Conservation (phyloP, 192 early-diverging fungal species). For the Umbelopsis sp. region DNA sequence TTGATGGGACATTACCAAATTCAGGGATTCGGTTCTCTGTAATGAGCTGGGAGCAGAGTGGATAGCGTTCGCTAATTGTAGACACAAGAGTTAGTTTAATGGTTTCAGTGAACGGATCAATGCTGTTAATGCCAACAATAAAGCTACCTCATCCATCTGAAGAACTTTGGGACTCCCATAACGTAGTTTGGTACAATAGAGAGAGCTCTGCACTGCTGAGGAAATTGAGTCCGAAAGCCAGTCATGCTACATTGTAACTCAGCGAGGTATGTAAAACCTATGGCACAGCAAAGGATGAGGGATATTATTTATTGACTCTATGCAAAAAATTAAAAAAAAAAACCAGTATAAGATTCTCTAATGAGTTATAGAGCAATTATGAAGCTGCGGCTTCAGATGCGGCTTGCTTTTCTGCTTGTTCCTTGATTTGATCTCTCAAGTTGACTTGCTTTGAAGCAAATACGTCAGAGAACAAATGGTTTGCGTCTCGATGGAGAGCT, state of each 20-base stretch:
- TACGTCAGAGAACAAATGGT: slow-evolving; percentile 79
- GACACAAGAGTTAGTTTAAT: not conserved
- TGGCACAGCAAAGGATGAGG: too few species aligned
- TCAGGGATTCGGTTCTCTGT: slow-evolving; percentile 91
- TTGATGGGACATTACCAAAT: slow-evolving; percentile 63
- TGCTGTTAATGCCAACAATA: not conserved
- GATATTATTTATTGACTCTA: too few species aligned
- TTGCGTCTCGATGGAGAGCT: slow-evolving; percentile 84
- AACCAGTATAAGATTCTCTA: too few species aligned
- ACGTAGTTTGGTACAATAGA: not conserved
- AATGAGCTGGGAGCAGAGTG: slow-evolving; percentile 89
- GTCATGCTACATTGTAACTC: too few species aligned
- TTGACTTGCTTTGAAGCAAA: slow-evolving; percentile 1
- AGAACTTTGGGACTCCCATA: slow-evolving; percentile 94
- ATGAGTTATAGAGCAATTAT: not conserved
- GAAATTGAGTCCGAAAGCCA: too few species aligned
- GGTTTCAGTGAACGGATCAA: too few species aligned
- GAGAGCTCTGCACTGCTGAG: too few species aligned
- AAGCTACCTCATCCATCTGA: slow-evolving; percentile 88
- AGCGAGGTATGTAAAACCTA: too few species aligned
- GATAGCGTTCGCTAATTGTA: slow-evolving; percentile 85
- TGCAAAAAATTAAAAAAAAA: too few species aligned
- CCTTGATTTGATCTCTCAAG: slow-evolving; percentile 1
- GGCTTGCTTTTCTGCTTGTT: not conserved
- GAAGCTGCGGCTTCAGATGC: not conserved